phyloP scores from a whole-genome alignment of 2,329 filamentous ascomycete genomes.

The Sporothrix dimorphospora region DNA sequence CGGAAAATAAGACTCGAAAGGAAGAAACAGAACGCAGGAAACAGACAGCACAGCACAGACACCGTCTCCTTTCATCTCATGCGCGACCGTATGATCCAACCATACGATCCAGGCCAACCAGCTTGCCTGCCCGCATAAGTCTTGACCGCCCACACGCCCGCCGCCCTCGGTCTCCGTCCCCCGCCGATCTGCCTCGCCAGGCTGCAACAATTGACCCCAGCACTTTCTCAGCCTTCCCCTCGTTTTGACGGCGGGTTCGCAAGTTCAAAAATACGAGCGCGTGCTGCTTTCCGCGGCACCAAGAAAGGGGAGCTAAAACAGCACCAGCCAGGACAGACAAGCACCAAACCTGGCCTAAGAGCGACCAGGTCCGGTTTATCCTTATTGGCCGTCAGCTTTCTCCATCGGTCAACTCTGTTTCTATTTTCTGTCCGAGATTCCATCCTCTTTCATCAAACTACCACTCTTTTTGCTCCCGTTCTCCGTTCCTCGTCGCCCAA shows the following conservation, averaged over 20 bases:
- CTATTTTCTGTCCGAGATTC: background rate
- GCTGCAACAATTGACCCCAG: slow-evolving; percentile 6
- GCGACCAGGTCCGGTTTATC: background rate
- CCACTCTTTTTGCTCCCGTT: background rate
- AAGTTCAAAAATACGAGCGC: slow-evolving; percentile 14
- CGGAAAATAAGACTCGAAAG: background rate
- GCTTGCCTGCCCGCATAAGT: background rate
- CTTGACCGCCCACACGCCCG: background rate
- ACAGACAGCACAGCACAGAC: background rate
- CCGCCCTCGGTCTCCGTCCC: slow-evolving; percentile 3
- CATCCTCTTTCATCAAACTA: background rate
- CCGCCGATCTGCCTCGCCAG: slow-evolving; percentile 23
- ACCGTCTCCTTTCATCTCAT: background rate
- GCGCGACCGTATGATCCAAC: background rate
- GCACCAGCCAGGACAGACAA: background rate
- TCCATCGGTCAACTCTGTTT: background rate
- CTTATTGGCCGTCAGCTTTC: background rate
- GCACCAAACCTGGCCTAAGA: background rate
- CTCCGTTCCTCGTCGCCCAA: background rate
- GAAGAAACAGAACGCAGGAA: background rate
- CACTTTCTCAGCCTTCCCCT: background rate
- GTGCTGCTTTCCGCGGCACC: slow-evolving; percentile 2
- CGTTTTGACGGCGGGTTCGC: background rate
- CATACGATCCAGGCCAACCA: slow-evolving; percentile 12
- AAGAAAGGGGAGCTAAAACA: background rate